phyloP scores from a whole-genome alignment of 306 rosid genomes.

The Adenanthera pavonina region DNA sequence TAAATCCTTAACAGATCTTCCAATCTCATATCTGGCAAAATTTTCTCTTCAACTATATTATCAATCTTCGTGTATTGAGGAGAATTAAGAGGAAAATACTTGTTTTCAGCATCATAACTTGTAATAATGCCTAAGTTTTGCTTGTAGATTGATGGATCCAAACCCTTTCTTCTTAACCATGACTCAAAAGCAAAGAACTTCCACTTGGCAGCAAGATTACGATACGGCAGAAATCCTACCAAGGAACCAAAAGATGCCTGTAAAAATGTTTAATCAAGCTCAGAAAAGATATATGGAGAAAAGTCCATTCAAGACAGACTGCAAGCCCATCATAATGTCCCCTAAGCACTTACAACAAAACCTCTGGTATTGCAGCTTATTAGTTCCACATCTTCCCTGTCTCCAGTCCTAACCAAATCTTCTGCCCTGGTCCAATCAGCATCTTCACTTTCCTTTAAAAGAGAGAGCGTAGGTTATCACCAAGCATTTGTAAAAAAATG shows the following conservation, averaged over 20 bases:
- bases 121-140: conserved; percentile 64
- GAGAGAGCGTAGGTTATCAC: conserved; percentile 23
- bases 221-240: conserved; percentile 91
- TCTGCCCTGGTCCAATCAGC: conserved; percentile 85
- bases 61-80: conserved; percentile 44
- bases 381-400: conserved; percentile 78
- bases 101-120: conserved; percentile 54
- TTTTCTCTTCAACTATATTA: conserved; percentile 48
- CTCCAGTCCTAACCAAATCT: conserved; percentile 57
- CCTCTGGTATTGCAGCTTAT: conserved; percentile 83
- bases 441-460: conserved; percentile 63
- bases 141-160: conserved; percentile 81
- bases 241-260: conserved; percentile 93
- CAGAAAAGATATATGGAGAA: conserved; percentile 39
- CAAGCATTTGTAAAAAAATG: conserved; percentile 14
- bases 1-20: conserved; percentile 81
- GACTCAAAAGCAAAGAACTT: conserved; percentile 96
- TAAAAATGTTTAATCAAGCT: conserved; percentile 45
- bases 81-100: conserved; percentile 40
- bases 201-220: conserved; percentile 85
- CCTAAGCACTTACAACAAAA: conserved; percentile 76
- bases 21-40: conserved; percentile 81
- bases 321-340: conserved; percentile 19
- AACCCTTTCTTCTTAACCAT: conserved; percentile 87
- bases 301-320: conserved; percentile 15